Evolutionary conservation across 352 stramenopile genomes (phyloP), one percentile per base, ranked within the genome.

Genomic region (Pythium brachiatum): DNA sequence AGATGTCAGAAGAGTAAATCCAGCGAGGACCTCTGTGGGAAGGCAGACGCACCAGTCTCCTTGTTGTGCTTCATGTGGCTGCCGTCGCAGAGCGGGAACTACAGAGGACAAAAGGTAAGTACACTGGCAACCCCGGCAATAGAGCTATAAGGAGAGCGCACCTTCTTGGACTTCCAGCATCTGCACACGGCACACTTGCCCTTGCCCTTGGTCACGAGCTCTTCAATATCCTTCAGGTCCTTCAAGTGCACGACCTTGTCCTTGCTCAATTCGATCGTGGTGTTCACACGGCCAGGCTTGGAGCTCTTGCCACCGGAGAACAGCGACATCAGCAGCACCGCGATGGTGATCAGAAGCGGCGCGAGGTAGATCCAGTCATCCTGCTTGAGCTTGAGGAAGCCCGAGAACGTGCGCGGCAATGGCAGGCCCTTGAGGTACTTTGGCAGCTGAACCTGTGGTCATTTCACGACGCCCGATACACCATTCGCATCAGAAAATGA

Each of bases 131-230:
- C n/a, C n/a, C n/a, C n/a, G n/a, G n/a, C n/a, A n/a, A n/a, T n/a
- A n/a, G n/a, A n/a, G n/a, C n/a, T n/a, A n/a, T n/a, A n/a, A n/a
- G n/a, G n/a, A n/a, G n/a, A 15, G 48, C 61, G 11, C 50, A 83
- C 75, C 66, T 88, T 91, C 76, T 94, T 94, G 46, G 86, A 94
- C 73, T 94, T 94, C 86, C 86, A 94, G 74, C 86, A 94, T 60
- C 86, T 80, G 73, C 86, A 94, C 47, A 92, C 59, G 38, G 76
- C 75, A 73, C 86, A 94, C 62, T 94, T 94, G 61, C 84, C 76
- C 69, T 90, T 91, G 52, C 73, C 67, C 64, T 89, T 89, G 39
- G 74, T 70, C 54, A 84, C 75, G 51, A 94, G 70, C 38, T 94
- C 86, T 69, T 94, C 86, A 54, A 94, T 78, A 47, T 94, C 86